A percentile compares a stretch with the other conserved stretches of the same genome.
These are phyloP conservation scores for Penicillium taxi DNA, from an alignment of 495 filamentous ascomycete species.

Conservation along the genomic window DNA sequence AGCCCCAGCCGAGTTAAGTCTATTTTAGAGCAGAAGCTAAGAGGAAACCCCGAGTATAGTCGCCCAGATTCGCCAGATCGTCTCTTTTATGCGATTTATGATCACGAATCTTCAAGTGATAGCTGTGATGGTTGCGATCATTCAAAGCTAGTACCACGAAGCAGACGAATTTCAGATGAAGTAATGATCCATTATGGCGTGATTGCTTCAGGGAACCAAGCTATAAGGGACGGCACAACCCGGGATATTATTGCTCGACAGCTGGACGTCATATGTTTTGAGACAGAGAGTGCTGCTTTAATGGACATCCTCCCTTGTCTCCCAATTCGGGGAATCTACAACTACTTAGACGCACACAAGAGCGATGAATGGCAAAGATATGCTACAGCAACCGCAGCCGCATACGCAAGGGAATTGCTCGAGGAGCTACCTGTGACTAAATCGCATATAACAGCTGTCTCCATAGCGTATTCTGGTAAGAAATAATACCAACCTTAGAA, in stretches of 20 bases:
- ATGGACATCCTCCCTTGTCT: conserved; percentile 25
- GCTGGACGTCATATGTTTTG: conserved; percentile 31
- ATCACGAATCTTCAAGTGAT: conserved; percentile 1
- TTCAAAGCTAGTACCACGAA: conserved; percentile 4
- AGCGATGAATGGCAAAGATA: conserved; percentile 29
- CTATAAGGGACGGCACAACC: conserved; percentile 24
- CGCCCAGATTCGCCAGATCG: conserved; percentile 12
- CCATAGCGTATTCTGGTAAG: neutral
- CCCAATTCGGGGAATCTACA: conserved; percentile 27
- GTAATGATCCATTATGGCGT: conserved; percentile 32
- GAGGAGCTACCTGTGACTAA: conserved; percentile 12
- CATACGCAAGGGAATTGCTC: conserved; percentile 26
- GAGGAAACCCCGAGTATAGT: neutral
- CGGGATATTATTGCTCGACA: conserved; percentile 24
- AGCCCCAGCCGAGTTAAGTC: conserved; percentile 9
- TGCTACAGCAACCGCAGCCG: conserved; percentile 25
- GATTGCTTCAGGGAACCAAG: conserved; percentile 34
- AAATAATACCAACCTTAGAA: neutral
- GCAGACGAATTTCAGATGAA: conserved; percentile 5
- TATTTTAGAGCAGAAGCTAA: conserved; percentile 18
- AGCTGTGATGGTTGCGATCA: conserved; percentile 11
- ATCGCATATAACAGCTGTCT: neutral
- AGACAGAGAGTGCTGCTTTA: conserved; percentile 43
- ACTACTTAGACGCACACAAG: conserved; percentile 35
- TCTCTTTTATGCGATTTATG: conserved; percentile 15